Base-by-base conservation (phyloP, 768 basidiomycete species). In the Tephrocybe sp. region DNA sequence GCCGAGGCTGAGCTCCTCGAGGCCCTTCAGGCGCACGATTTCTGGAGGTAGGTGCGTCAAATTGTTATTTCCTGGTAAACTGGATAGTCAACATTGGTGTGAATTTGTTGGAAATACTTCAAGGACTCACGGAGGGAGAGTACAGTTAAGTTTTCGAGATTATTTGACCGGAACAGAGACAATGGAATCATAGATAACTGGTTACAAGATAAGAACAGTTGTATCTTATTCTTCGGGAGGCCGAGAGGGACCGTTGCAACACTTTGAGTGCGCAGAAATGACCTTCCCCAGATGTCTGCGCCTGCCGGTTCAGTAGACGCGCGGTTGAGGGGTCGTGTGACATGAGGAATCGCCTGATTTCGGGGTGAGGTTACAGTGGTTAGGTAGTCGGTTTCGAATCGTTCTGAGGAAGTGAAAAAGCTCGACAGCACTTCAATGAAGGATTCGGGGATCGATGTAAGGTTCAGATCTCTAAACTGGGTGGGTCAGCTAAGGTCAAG, bases 41-140 rank as follows among this genome's bases (percentile, higher is more conserved):
- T 86, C 85, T 0, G 88, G 80, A 1, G 88, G 87, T 17, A 90
- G 64, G 34, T 67, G 70, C 1, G 67, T 73, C 5, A 91, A 65
- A 10, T 62, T 59, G 59, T 91, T 91, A 4, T 67, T 68, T 3
- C 85, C 88, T 88, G 73, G 59, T 38, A 23, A 45, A 20, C 1
- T 36, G 26, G 71, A 71, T 23, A 23, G 49, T 28, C 25, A 21
- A 24, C 25, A 34, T 48, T 32, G n/a, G n/a, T 34, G 12, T 44
- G 43, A 26, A 47, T 45, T 17, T 15, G 28, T 8, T 3, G 12
- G 17, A 18, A 58, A n/a, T 32, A 41, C 45, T 33, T 14, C 23
- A 40, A 28, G 5, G 3, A 77, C 86, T 44, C 60, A 90, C 88
- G 75, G 28, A 90, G 64, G 47, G 78, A 81, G 0, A 91, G 71